A percentile compares a stretch with the other conserved stretches of the same genome.
Conservation (phyloP, 768 basidiomycete genomes). For the Kwoniella heveanensis region DNA sequence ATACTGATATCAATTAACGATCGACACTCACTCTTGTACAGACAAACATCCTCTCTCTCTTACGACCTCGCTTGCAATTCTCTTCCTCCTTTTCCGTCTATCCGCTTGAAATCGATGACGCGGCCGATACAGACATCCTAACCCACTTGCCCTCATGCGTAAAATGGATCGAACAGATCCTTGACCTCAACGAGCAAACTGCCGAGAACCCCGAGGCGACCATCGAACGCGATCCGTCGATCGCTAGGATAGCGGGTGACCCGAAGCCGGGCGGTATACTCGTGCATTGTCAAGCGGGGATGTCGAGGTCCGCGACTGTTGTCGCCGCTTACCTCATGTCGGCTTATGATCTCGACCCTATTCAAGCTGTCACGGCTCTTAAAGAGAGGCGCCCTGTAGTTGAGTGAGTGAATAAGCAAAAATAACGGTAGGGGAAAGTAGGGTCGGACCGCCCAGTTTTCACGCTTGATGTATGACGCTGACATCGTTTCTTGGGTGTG, state of each 20-base stretch:
- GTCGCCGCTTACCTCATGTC: constrained; percentile 89
- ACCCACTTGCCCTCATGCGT: constrained; percentile 76
- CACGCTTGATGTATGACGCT: too few species aligned
- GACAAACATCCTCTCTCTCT: constrained; percentile 79
- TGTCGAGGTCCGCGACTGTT: constrained; percentile 85
- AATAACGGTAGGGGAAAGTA: too few species aligned
- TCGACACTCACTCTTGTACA: too few species aligned
- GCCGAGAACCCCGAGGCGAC: constrained; percentile 56
- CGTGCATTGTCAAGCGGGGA: constrained; percentile 87
- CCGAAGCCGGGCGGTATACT: constrained; percentile 64
- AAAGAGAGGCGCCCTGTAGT: constrained; percentile 67
- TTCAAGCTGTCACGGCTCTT: constrained; percentile 71
- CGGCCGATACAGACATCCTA: constrained; percentile 70
- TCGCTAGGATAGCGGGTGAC: constrained; percentile 14
- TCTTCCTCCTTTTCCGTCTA: constrained; percentile 40
- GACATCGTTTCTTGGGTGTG: not conserved
- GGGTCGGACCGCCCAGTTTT: too few species aligned
- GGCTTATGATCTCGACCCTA: constrained; percentile 63
- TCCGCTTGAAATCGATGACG: constrained; percentile 54
- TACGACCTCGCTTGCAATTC: constrained; percentile 68
- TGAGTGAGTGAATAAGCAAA: constrained; percentile 64
- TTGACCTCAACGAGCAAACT: constrained; percentile 57
- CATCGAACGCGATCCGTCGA: constrained; percentile 61
- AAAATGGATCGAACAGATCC: constrained; percentile 76
- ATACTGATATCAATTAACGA: too few species aligned